A percentile compares a stretch with the other conserved stretches of the same genome.
Conservation (phyloP, 192 early-diverging fungal species). For the Linnemannia schmuckeri region DNA sequence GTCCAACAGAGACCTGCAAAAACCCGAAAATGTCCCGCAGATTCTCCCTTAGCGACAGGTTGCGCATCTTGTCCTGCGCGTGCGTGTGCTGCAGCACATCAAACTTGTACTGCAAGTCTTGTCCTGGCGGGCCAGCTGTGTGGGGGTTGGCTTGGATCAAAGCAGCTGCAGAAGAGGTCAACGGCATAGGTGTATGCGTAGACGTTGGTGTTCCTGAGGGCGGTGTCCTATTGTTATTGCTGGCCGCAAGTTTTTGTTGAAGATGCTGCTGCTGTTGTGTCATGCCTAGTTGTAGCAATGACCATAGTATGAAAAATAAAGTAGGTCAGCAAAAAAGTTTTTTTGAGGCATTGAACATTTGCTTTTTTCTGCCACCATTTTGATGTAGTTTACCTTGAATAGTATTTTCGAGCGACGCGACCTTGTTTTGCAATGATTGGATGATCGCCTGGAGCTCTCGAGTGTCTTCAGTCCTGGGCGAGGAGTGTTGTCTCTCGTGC, state of each 20-base stretch:
- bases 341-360: not conserved
- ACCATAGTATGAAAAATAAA: not conserved
- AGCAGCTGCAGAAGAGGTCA: not conserved
- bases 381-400: conserved; percentile 20
- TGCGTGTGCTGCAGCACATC: conserved; percentile 35
- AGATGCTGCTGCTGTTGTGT: conserved; percentile 17
- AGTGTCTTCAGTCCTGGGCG: conserved; percentile 32
- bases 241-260: conserved; percentile 20
- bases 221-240: not conserved
- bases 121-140: conserved; percentile 21
- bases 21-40: conserved; percentile 34
- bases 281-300: conserved; percentile 5
- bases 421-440: conserved; percentile 26
- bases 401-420: conserved; percentile 18
- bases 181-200: not conserved
- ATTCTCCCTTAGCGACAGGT: conserved; percentile 30
- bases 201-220: conserved; percentile 4
- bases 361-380: not conserved
- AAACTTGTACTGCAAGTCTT: conserved; percentile 41
- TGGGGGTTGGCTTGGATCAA: conserved; percentile 1
- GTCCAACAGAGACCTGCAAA: conserved; percentile 29
- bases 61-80: conserved; percentile 41
- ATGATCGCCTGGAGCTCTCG: conserved; percentile 25
- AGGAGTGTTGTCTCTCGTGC: conserved; percentile 26
- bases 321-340: not conserved